Percentiles rank a stretch among this genome's conserved stretches.
Evolutionary conservation across 768 basidiomycete species (phyloP).

Genomic region (Leucogyrophana mollusca): DNA sequence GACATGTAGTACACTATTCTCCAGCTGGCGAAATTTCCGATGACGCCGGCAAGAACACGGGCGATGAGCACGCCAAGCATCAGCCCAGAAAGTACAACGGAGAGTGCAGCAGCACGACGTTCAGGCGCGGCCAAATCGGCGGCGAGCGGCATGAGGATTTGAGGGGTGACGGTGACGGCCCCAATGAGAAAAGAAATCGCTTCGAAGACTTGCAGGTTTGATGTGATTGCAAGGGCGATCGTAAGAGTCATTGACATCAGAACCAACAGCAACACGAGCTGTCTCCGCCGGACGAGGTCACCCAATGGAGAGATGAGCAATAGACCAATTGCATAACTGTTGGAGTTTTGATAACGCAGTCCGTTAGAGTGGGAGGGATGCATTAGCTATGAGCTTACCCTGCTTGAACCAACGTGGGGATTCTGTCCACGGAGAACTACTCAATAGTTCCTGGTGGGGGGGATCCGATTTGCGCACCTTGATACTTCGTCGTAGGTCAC

Average conservation of each 20-base stretch:
- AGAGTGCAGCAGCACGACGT: constrained; percentile 70
- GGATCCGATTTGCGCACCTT: constrained; percentile 13
- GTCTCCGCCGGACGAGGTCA: constrained; percentile 76
- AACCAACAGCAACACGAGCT: constrained; percentile 61
- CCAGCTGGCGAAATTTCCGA: constrained; percentile 72
- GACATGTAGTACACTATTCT: constrained; percentile 77
- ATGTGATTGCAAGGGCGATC: constrained; percentile 69
- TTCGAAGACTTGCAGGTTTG: constrained; percentile 59
- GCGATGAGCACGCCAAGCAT: constrained; percentile 74
- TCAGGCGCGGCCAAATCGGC: constrained; percentile 81
- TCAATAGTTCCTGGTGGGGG: not conserved
- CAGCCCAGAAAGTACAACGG: constrained; percentile 68
- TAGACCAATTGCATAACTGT: constrained; percentile 70
- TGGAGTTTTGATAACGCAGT: constrained; percentile 1
- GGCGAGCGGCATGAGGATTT: constrained; percentile 72
- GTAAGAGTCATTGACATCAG: constrained; percentile 55
- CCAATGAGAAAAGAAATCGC: constrained; percentile 71
- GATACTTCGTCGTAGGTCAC: constrained; percentile 38
- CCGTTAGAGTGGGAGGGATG: not conserved
- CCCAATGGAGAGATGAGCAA: constrained; percentile 79
- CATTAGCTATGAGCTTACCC: constrained; percentile 42
- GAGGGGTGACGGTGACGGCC: constrained; percentile 66
- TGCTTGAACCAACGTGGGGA: constrained; percentile 67
- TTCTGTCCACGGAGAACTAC: constrained; percentile 32
- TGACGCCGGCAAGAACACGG: constrained; percentile 71